These are phyloP conservation scores for Saturnispora besseyi DNA, from an alignment of 805 yeast species.

Conservation along the genomic window DNA sequence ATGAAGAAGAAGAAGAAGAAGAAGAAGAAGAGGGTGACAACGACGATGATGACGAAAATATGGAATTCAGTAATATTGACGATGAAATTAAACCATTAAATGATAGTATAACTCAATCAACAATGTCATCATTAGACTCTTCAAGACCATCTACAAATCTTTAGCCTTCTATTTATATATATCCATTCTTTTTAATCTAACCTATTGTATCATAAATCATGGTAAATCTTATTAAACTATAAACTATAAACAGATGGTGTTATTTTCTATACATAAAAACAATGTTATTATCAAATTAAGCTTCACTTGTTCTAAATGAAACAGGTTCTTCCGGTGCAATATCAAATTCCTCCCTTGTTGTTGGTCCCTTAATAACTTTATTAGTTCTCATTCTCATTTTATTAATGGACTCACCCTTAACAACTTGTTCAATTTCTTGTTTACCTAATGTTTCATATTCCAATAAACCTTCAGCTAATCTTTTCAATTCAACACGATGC, in stretches of 20 bases:
- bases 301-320: constrained; percentile 1
- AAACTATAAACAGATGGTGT: background rate
- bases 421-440: constrained; percentile 82
- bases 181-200: background rate
- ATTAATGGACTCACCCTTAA: constrained; percentile 66
- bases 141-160: background rate
- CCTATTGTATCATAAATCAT: background rate
- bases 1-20: constrained; percentile 1
- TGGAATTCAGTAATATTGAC: constrained; percentile 11
- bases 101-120: background rate
- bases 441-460: constrained; percentile 92
- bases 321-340: constrained; percentile 27
- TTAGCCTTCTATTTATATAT: background rate
- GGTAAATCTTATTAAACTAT: background rate
- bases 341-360: constrained; percentile 26
- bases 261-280: background rate
- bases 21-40: constrained; percentile 3
- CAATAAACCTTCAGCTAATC: constrained; percentile 86
- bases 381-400: constrained; percentile 65
- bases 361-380: constrained; percentile 51
- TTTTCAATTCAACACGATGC: constrained; percentile 59
- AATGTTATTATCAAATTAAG: background rate
- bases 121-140: background rate
- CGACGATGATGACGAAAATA: constrained; percentile 8
- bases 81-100: constrained; percentile 1